These are phyloP conservation scores for Ogataea dorogensis DNA, from an alignment of 805 yeast species.

Conservation along the genomic window DNA sequence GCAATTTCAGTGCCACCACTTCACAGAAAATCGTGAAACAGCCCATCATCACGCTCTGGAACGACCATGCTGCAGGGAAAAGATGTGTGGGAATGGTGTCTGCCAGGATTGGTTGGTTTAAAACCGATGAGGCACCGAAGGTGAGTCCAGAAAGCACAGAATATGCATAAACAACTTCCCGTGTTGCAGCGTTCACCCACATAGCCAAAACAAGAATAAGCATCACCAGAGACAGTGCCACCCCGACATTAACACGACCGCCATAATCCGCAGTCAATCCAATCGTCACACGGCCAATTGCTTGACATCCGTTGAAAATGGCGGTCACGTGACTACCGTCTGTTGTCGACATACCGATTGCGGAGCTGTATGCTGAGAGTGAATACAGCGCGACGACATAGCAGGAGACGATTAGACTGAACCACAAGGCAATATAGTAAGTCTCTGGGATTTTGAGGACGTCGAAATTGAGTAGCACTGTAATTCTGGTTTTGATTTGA, in stretches of 20 bases:
- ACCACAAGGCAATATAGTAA: conserved; percentile 23
- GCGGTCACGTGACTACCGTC: conserved; percentile 49
- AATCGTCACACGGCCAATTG: conserved; percentile 49
- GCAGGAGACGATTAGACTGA: conserved; percentile 39
- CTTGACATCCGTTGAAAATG: conserved; percentile 45
- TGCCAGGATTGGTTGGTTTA: conserved; percentile 32
- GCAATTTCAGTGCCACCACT: conserved; percentile 30
- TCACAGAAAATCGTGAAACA: conserved; percentile 31
- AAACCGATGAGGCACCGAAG: conserved; percentile 42
- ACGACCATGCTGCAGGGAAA: conserved; percentile 34
- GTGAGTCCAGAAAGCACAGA: conserved; percentile 43
- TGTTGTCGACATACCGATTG: conserved; percentile 44
- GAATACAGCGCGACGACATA: conserved; percentile 48
- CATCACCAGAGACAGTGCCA: conserved; percentile 34
- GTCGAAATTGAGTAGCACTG: conserved; percentile 20
- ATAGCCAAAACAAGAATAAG: conserved; percentile 42
- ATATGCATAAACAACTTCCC: conserved; percentile 35
- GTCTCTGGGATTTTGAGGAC: conserved; percentile 21
- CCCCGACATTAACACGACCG: conserved; percentile 48
- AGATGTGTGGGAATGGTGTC: conserved; percentile 28
- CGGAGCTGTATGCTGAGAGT: conserved; percentile 45
- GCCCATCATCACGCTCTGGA: conserved; percentile 29
- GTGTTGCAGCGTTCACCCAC: conserved; percentile 41
- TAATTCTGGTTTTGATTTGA: conserved; percentile 20
- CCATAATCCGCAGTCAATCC: conserved; percentile 45